Evolutionary conservation across 2,329 filamentous ascomycete genomes (phyloP), one percentile per base, ranked within the genome.

Genomic region (Tolypocladium nubicola): DNA sequence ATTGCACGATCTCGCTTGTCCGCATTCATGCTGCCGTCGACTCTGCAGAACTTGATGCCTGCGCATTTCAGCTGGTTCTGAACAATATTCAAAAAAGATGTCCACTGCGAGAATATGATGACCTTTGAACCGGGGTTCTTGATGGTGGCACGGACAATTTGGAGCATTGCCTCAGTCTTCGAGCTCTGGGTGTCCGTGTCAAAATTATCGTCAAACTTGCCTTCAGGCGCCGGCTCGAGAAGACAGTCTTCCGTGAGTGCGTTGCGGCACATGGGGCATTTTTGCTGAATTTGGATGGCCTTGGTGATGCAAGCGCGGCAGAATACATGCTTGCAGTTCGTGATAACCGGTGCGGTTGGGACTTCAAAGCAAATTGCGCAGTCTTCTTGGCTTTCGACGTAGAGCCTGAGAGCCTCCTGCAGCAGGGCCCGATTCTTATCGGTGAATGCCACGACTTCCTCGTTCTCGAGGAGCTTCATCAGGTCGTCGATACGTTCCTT

Each of bases 221-320:
- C 71, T 56, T 86, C 81, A 1, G 79, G 77, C 1, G 83, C 80
- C 1, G 89, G 87, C 37, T 85, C 88, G 0, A 94, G 80, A 0
- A 81, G 75, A 2, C 80, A 75, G 1, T 76, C 77, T 57, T 85
- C 79, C 14, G 79, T 75, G 19, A 95, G 80, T 39, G 82, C 74
- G 7, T 86, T 84, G 23, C 90, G 86, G 65, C 91, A 96, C 80
- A 96, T 86, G 0, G 91, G 92, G 60, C 92, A 96, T 69, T 87
- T 90, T 56, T 86, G 80, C 66, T 94, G 89, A 1, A 82, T 78
- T 57, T 88, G 81, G 58, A 96, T 87, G 54, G 88, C 87, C 61
- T 83, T 82, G 55, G 83, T 77, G 60, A 96, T 90, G 68, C 92
- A 96, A 5, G 75, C 73, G 26, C 76, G 77, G 62, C 90, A 91